Evolutionary conservation across 371 early-diverging fungal genomes (phyloP).

Genomic region (Antonospora locustae): DNA sequence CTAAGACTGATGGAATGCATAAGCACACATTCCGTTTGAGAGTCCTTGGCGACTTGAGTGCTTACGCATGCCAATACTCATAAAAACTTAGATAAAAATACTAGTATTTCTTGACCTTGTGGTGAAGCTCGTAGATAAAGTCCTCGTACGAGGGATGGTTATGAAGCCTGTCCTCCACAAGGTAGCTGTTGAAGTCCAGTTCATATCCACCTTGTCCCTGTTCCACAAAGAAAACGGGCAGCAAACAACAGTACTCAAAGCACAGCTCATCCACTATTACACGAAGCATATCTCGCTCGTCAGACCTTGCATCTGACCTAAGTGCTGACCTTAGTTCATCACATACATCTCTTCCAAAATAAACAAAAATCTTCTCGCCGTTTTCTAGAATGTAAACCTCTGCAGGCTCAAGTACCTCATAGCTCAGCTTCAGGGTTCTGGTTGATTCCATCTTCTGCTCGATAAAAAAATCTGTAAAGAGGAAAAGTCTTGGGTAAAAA

Average conservation of each 20-base stretch:
- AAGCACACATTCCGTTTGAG: too few species aligned
- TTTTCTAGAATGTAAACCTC: conserved; percentile 54
- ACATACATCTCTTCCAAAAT: conserved; percentile 49
- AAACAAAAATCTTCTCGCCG: conserved; percentile 40
- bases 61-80: too few species aligned
- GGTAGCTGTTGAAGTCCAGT: conserved; percentile 23
- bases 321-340: conserved; percentile 9
- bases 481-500: conserved; percentile 53
- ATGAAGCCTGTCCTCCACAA: conserved; percentile 31
- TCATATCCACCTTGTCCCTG: conserved; percentile 23
- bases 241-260: conserved; percentile 7
- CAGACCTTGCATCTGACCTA: conserved; percentile 4
- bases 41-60: too few species aligned
- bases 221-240: conserved; percentile 19
- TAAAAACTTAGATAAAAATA: too few species aligned
- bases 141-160: conserved; percentile 14
- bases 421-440: conserved; percentile 31
- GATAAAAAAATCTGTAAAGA: conserved; percentile 47
- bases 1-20: too few species aligned
- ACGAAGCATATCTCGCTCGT: conserved; percentile 16
- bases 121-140: conserved; percentile 27
- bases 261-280: conserved; percentile 22
- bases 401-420: conserved; percentile 21
- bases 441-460: conserved; percentile 24
- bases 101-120: conserved; percentile 26